phyloP scores from a whole-genome alignment of 805 yeast species.

The Candida bentonensis region DNA sequence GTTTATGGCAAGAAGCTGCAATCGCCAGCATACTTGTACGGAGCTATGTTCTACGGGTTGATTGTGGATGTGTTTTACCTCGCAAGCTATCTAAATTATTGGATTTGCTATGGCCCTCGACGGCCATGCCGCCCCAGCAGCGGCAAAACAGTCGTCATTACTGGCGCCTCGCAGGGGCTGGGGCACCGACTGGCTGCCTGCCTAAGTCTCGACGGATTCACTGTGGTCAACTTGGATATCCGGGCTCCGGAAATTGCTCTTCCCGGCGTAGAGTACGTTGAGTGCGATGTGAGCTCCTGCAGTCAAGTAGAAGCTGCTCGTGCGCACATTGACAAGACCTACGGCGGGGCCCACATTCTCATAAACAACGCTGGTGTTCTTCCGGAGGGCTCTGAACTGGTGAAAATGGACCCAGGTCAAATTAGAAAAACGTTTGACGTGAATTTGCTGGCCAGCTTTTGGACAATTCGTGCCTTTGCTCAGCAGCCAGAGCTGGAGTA shows the following conservation, averaged over 20 bases:
- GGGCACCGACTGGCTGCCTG: conserved; percentile 14
- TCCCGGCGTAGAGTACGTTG: conserved; percentile 1
- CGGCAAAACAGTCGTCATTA: conserved; percentile 8
- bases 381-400: conserved; percentile 41
- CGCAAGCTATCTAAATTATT: not conserved
- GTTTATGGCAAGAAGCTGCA: not conserved
- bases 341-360: conserved; percentile 65
- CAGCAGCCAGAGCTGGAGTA: conserved; percentile 54
- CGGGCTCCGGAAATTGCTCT: conserved; percentile 6
- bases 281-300: conserved; percentile 8
- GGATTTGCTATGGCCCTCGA: not conserved
- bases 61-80: not conserved
- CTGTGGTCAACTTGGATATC: conserved; percentile 10
- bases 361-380: conserved; percentile 85
- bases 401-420: conserved; percentile 15
- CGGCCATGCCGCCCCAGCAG: not conserved
- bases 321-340: conserved; percentile 56
- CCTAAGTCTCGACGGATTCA: conserved; percentile 8
- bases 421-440: conserved; percentile 43
- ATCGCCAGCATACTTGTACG: not conserved
- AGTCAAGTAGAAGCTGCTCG: conserved; percentile 35
- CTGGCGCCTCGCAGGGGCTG: conserved; percentile 16
- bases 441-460: conserved; percentile 51
- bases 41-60: not conserved
- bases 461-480: conserved; percentile 50